Base-by-base conservation (phyloP, 495 filamentous ascomycete species). In the Entonaema liquescens region DNA sequence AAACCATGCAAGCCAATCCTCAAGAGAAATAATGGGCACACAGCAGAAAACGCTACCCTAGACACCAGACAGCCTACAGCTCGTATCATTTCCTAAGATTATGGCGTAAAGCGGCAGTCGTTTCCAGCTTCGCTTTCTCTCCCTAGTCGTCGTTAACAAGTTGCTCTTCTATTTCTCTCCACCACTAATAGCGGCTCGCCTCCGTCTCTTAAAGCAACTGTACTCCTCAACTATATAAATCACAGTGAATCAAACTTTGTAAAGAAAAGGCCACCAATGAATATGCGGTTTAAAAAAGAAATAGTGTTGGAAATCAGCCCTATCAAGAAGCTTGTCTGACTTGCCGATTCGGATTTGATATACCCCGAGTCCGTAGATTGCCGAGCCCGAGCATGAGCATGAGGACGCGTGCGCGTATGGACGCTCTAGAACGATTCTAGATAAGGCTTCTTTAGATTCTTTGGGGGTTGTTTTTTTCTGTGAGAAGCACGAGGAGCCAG, bases 361-460 rank as follows among this genome's bases (percentile, higher is more conserved):
- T 28, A 50, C 31, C 28, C 40, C 38, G 56, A 65, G 15, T 61
- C 55, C 13, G 15, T 15, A 44, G n/a, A n/a, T n/a, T n/a, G n/a
- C n/a, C n/a, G n/a, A n/a, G n/a, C n/a, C n/a, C 56, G n/a, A 19
- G 33, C 23, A 23, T 3, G 31, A 29, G 13, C 57, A 61, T 47
- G 56, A 56, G 49, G 57, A 36, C 33, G 59, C 59, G 59, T 59
- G 52, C 35, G 19, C 47, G 53, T 28, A 57, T 23, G 17, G 69
- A 25, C 55, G 44, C n/a, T 67, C 69, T 72, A 55, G 69, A 67
- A 72, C 36, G 40, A 25, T 67, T 67, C 53, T 28, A 66, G 59
- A n/a, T 53, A 35, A 56, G 29, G 4, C 29, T 56, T 56, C 53
- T 56, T 44, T 44, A 53, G 13, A 58, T 65, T 65, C 65, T 23